Conservation (phyloP, 257 asterid species). For the Nicotiana tomentosiformis region DNA sequence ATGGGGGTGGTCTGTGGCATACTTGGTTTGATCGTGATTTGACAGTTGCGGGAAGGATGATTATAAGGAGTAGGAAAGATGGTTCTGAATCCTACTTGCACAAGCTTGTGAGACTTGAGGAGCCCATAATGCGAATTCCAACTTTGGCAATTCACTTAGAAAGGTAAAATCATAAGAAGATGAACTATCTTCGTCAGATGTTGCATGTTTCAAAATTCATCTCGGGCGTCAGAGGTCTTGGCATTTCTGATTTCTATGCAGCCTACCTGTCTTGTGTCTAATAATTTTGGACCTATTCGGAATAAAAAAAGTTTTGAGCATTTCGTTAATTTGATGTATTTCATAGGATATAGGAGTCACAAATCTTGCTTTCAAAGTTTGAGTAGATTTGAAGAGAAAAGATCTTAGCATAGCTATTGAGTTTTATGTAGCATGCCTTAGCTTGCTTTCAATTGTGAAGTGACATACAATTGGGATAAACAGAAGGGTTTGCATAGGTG, state of each 20-base stretch:
- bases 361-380: slow-evolving; percentile 3
- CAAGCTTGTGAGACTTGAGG: slow-evolving; percentile 64
- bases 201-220: background rate
- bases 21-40: slow-evolving; percentile 99
- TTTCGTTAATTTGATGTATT: background rate
- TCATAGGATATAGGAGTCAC: background rate
- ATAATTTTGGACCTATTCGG: background rate
- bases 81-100: slow-evolving; percentile 58
- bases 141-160: slow-evolving; percentile 95
- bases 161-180: slow-evolving; percentile 39
- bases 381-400: background rate
- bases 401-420: background rate
- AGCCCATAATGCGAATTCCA: slow-evolving; percentile 94
- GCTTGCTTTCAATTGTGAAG: background rate
- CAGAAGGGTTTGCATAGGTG: background rate
- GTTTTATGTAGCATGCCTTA: background rate
- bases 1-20: slow-evolving; percentile 98
- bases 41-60: slow-evolving; percentile 83
- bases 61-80: slow-evolving; percentile 53
- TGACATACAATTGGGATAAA: background rate
- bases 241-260: background rate
- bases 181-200: background rate
- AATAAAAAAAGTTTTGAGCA: background rate
- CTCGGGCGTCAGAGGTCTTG: background rate
- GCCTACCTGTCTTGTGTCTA: background rate